phyloP scores from a whole-genome alignment of 306 rosid genomes.

The Benincasa hispida region DNA sequence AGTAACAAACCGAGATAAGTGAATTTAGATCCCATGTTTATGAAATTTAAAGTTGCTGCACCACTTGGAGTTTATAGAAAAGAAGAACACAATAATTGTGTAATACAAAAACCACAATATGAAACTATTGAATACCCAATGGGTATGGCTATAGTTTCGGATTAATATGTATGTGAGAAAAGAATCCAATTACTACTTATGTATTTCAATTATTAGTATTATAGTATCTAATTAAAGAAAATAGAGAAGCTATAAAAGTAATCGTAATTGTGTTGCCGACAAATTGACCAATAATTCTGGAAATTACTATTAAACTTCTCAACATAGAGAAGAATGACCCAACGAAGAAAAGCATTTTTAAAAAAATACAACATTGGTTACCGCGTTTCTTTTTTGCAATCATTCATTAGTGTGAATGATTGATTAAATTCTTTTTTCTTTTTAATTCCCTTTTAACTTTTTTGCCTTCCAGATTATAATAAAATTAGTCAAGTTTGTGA shows the following conservation, averaged over 20 bases:
- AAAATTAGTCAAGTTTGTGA: background rate
- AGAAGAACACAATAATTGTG: background rate
- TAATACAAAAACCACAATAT: background rate
- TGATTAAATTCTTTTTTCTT: too few species aligned
- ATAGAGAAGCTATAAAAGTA: background rate
- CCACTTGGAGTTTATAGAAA: background rate
- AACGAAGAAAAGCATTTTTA: background rate
- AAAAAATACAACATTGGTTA: background rate
- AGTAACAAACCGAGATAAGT: too few species aligned
- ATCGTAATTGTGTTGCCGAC: background rate
- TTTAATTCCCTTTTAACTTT: background rate
- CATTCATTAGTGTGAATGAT: background rate
- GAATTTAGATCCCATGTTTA: background rate
- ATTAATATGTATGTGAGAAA: background rate
- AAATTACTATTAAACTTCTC: background rate
- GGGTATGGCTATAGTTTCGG: background rate
- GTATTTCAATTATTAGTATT: background rate
- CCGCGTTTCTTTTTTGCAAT: background rate
- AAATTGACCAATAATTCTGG: background rate
- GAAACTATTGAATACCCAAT: too few species aligned
- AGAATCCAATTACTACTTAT: background rate
- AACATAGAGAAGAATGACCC: background rate
- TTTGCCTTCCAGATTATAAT: too few species aligned
- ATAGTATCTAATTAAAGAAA: background rate
- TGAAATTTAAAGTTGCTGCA: background rate